Percentiles rank a stretch among this genome's conserved stretches.
These are phyloP conservation scores for Panaeolus papilionaceus DNA, from an alignment of 768 basidiomycete species.

Conservation along the genomic window DNA sequence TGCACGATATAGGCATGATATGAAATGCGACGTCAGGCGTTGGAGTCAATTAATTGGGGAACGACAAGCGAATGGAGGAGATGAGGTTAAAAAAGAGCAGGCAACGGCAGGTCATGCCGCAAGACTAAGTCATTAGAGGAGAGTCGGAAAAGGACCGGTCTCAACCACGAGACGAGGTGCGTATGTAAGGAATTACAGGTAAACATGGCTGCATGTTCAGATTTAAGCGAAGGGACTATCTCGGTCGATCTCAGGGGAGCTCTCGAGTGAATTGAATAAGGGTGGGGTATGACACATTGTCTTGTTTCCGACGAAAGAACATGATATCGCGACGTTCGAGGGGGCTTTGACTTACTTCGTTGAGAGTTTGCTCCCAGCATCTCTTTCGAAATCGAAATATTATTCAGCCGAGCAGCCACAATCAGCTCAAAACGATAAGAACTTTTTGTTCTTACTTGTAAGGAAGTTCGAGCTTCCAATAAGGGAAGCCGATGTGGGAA, in stretches of 20 bases:
- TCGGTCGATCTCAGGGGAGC: slow-evolving; percentile 13
- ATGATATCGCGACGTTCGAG: neutral
- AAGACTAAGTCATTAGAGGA: slow-evolving; percentile 3
- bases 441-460: slow-evolving; percentile 5
- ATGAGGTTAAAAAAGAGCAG: neutral
- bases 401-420: slow-evolving; percentile 1
- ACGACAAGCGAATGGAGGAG: neutral
- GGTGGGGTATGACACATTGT: neutral
- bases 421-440: slow-evolving; percentile 8
- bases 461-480: slow-evolving; percentile 8
- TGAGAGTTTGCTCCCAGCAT: neutral
- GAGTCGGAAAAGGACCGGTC: neutral
- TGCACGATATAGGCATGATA: neutral
- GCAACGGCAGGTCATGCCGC: neutral
- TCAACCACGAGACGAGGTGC: slow-evolving; percentile 5
- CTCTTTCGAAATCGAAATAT: neutral
- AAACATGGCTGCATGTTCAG: neutral
- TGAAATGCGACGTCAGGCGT: slow-evolving; percentile 4
- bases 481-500: slow-evolving; percentile 13
- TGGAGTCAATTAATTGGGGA: slow-evolving; percentile 4
- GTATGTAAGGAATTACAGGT: neutral
- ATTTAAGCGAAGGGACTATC: slow-evolving; percentile 5
- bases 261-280: neutral
- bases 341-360: neutral
- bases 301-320: neutral